Evolutionary conservation across 2,329 filamentous ascomycete genomes (phyloP).

Genomic region (Colletotrichum graminicola): DNA sequence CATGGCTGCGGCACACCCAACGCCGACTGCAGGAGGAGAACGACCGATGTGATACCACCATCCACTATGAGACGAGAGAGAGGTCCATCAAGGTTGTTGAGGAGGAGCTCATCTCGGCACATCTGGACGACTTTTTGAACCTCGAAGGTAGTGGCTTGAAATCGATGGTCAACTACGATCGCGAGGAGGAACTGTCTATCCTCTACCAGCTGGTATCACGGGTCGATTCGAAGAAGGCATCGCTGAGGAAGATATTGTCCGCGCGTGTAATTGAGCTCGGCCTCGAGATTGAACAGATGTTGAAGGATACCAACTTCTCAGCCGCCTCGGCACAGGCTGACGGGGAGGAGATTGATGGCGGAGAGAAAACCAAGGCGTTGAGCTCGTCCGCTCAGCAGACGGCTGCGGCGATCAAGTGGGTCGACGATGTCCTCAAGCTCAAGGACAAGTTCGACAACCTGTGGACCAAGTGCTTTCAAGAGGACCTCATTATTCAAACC

Average conservation of each 20-base stretch:
- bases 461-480: slow-evolving; percentile 78
- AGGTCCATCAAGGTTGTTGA: slow-evolving; percentile 86
- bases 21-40: slow-evolving; percentile 83
- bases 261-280: slow-evolving; percentile 84
- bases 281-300: slow-evolving; percentile 80
- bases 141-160: slow-evolving; percentile 87
- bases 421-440: slow-evolving; percentile 86
- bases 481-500: slow-evolving; percentile 83
- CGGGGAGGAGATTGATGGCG: slow-evolving; percentile 64
- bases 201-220: slow-evolving; percentile 83
- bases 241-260: slow-evolving; percentile 78
- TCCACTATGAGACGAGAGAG: slow-evolving; percentile 77
- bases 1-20: slow-evolving; percentile 83
- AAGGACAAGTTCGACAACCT: slow-evolving; percentile 92
- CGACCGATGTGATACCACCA: slow-evolving; percentile 84
- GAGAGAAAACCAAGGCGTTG: slow-evolving; percentile 58
- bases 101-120: slow-evolving; percentile 79
- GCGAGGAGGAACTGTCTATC: slow-evolving; percentile 80
- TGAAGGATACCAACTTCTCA: slow-evolving; percentile 69
- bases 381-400: slow-evolving; percentile 78
- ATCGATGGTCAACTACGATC: slow-evolving; percentile 93
- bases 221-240: slow-evolving; percentile 79
- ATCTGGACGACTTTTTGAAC: slow-evolving; percentile 84
- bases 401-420: slow-evolving; percentile 91
- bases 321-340: slow-evolving; percentile 52